These are phyloP conservation scores for Cyphellophora europaea DNA, from an alignment of 2,329 filamentous ascomycete species.

Conservation along the genomic window DNA sequence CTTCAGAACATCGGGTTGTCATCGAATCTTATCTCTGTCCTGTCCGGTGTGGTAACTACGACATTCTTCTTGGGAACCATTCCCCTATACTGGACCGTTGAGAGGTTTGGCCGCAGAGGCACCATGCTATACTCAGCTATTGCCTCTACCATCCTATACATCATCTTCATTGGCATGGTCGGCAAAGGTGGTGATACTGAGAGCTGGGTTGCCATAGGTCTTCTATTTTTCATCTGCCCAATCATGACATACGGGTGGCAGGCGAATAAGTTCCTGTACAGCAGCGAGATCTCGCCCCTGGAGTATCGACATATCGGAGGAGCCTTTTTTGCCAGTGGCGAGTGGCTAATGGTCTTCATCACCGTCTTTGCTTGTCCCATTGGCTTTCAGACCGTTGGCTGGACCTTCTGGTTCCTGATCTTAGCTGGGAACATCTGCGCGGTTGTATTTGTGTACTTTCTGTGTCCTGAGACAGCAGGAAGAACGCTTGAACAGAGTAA, in stretches of 20 bases:
- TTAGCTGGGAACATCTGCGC: too few relatives aligned
- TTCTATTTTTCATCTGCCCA: slow-evolving; percentile 1
- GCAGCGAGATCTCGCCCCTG: too few relatives aligned
- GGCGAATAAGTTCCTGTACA: slow-evolving; percentile 1
- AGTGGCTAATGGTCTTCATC: too few relatives aligned
- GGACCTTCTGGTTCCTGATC: too few relatives aligned
- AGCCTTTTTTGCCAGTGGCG: too few relatives aligned
- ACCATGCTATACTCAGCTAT: slow-evolving; percentile 2
- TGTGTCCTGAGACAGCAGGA: too few relatives aligned
- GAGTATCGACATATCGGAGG: too few relatives aligned
- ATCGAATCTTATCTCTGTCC: not conserved
- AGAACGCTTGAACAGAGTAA: too few relatives aligned
- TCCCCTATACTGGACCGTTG: slow-evolving; percentile 3
- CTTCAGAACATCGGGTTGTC: too few relatives aligned
- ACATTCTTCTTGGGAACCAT: slow-evolving; percentile 1
- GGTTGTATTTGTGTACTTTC: too few relatives aligned
- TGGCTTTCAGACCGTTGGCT: too few relatives aligned
- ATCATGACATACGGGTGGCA: slow-evolving; percentile 3
- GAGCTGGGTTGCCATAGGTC: slow-evolving; percentile 1
- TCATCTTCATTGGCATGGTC: slow-evolving; percentile 3
- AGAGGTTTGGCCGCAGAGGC: slow-evolving; percentile 1
- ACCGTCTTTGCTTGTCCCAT: too few relatives aligned
- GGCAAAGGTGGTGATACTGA: not conserved
- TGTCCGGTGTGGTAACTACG: slow-evolving; percentile 1
- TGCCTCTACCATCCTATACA: not conserved